Evolutionary conservation across 495 filamentous ascomycete genomes (phyloP).

Genomic region (Venustampulla echinocandica): DNA sequence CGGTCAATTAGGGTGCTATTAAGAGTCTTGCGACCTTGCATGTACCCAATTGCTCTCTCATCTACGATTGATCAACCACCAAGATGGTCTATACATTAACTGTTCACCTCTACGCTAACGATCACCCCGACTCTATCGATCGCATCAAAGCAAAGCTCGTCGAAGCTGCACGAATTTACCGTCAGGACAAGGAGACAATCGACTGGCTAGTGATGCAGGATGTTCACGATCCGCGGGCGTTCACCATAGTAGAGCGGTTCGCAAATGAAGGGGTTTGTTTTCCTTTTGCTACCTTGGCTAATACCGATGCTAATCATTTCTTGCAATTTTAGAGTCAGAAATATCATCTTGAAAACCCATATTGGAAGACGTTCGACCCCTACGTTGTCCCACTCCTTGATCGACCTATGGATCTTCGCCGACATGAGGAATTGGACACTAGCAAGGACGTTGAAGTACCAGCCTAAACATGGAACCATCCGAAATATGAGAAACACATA

Average conservation of each 20-base stretch:
- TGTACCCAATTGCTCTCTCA: neutral
- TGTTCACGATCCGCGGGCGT: conserved; percentile 51
- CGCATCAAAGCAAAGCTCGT: conserved; percentile 58
- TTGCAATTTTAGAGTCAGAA: conserved; percentile 37
- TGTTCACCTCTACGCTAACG: conserved; percentile 56
- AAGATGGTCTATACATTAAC: conserved; percentile 50
- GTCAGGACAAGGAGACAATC: conserved; percentile 56
- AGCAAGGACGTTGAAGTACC: conserved; percentile 32
- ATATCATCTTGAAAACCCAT: conserved; percentile 57
- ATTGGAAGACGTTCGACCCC: conserved; percentile 63
- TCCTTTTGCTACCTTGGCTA: neutral
- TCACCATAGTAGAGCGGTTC: conserved; percentile 64
- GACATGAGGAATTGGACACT: conserved; percentile 51
- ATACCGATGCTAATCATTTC: conserved; percentile 2
- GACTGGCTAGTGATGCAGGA: conserved; percentile 64
- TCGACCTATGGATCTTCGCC: conserved; percentile 53
- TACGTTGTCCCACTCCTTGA: conserved; percentile 57
- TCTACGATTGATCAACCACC: neutral
- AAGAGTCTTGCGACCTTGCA: neutral
- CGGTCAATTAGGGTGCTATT: neutral
- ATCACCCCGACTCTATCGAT: conserved; percentile 47
- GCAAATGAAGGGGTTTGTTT: conserved; percentile 40
- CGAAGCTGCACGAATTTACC: conserved; percentile 56
- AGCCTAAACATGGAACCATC: neutral
- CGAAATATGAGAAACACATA: neutral